A percentile compares a stretch with the other conserved stretches of the same genome.
phyloP scores from a whole-genome alignment of 306 rosid species.

The Prunus fruticosa region DNA sequence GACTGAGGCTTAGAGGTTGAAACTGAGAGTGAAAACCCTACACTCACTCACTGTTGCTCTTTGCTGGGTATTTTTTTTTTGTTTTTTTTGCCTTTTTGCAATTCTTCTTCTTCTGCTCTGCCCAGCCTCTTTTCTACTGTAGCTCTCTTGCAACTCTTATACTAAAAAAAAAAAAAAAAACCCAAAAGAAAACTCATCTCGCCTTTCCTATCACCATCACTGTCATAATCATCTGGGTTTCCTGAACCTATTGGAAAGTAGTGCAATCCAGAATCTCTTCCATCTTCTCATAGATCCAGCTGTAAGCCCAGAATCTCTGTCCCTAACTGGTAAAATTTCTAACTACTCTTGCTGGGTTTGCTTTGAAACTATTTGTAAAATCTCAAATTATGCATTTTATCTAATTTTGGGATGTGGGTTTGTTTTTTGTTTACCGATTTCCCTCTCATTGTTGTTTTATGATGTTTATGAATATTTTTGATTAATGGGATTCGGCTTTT shows the following conservation, averaged over 20 bases:
- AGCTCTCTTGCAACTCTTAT: neutral
- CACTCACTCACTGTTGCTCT: neutral
- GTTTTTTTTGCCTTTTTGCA: neutral
- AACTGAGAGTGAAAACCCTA: neutral
- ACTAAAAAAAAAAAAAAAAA: neutral
- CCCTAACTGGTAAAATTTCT: neutral
- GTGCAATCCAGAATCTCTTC: neutral
- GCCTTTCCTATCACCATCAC: neutral
- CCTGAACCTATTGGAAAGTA: neutral
- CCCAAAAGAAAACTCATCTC: neutral
- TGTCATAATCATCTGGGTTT: neutral
- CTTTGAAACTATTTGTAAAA: neutral
- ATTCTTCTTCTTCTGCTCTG: neutral
- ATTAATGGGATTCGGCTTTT: slow-evolving; percentile 21
- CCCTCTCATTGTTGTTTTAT: neutral
- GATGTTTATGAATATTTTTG: neutral
- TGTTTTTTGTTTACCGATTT: neutral
- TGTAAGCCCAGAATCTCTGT: slow-evolving; percentile 8
- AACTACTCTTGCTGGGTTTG: neutral
- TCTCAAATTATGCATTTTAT: neutral
- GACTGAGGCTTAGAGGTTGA: neutral
- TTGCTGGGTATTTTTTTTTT: neutral
- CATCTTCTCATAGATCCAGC: slow-evolving; percentile 16
- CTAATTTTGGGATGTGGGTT: slow-evolving; percentile 6
- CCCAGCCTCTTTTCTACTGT: neutral